Evolutionary conservation across 805 yeast genomes (phyloP), one percentile per base, ranked within the genome.

Genomic region (Kuraishia borneana): DNA sequence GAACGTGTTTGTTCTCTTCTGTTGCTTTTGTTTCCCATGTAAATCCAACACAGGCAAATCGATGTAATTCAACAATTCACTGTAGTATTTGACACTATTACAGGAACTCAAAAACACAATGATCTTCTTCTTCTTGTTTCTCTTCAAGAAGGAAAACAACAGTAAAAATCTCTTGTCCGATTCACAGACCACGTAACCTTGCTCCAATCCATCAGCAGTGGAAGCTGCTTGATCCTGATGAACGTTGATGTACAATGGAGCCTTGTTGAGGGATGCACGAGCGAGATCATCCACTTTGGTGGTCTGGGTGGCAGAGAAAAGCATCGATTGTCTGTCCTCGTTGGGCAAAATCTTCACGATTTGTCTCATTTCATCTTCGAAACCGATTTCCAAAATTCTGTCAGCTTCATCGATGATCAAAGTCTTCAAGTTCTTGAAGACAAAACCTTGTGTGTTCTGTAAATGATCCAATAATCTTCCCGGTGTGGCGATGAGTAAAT

Each of bases 221-320:
- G 96, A 85, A 3, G 75, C 74, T 25, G 75, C 89, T 30, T 79
- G 72, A 47, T 78, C 83, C 32, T 80, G 76, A 42, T 83, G 96
- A 33, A 92, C 98, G 51, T 89, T 92, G 43, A 92, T 92, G 59
- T 88, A 94, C 39, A 73, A 60, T 9, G 98, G 97, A 30, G 96
- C 96, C 34, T 88, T 79, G 55, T 94, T 77, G 49, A 94, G 68
- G 3, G 98, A 89, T 35, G 92, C 89, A 60, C 99, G 75, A 12
- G 99, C 98, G 51, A 92, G 68, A 63, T 92, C 98, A 58, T 92
- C 97, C 43, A 92, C 98, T 61, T 94, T 92, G 27, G 97, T 92
- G 21, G 98, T 92, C 60, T 92, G 98, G 1, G 99, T 92, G 32
- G 99, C 99, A n/a, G 97, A 89, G 54, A 92, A 92, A 42, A 92